Percentiles rank a stretch among this genome's conserved stretches.
These are phyloP conservation scores for Cladosporium sphaerospermum DNA, from an alignment of 2,329 filamentous ascomycete genomes.

Conservation along the genomic window DNA sequence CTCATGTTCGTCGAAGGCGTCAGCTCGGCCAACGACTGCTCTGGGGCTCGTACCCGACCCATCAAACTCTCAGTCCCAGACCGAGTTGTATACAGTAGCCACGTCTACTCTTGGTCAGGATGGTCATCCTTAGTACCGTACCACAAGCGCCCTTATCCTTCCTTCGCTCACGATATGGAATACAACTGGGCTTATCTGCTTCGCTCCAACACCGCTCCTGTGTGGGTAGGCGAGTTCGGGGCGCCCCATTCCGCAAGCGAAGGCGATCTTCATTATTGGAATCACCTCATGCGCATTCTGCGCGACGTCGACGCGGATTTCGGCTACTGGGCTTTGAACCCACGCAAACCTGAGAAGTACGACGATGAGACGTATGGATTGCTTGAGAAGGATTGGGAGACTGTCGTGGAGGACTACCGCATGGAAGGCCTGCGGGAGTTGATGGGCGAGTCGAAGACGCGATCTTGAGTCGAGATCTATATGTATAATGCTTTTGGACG, in stretches of 20 bases:
- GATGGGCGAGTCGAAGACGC: slow-evolving; percentile 12
- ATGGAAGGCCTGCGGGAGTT: slow-evolving; percentile 19
- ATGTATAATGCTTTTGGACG: too few relatives aligned
- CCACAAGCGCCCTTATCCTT: slow-evolving; percentile 53
- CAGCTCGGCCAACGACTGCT: slow-evolving; percentile 60
- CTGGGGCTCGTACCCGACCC: slow-evolving; percentile 50
- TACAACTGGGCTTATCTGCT: slow-evolving; percentile 62
- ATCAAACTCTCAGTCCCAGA: slow-evolving; percentile 51
- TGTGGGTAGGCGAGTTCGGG: slow-evolving; percentile 65
- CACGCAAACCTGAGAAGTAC: slow-evolving; percentile 54
- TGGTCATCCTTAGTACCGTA: slow-evolving; percentile 56
- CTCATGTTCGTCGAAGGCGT: slow-evolving; percentile 63
- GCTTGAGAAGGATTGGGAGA: slow-evolving; percentile 58
- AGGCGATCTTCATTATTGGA: slow-evolving; percentile 61
- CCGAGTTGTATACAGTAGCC: slow-evolving; percentile 60
- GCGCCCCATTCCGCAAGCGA: slow-evolving; percentile 48
- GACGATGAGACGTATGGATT: slow-evolving; percentile 56
- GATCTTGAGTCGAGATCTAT: too few relatives aligned
- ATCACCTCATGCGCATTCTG: slow-evolving; percentile 55
- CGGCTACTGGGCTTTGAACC: slow-evolving; percentile 66
- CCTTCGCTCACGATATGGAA: slow-evolving; percentile 58
- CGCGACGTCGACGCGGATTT: slow-evolving; percentile 47
- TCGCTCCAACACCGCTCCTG: slow-evolving; percentile 50
- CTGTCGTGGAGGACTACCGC: slow-evolving; percentile 27
- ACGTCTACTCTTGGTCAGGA: slow-evolving; percentile 65